Conservation (phyloP, 805 yeast species). For the Candida rishiriensis region DNA sequence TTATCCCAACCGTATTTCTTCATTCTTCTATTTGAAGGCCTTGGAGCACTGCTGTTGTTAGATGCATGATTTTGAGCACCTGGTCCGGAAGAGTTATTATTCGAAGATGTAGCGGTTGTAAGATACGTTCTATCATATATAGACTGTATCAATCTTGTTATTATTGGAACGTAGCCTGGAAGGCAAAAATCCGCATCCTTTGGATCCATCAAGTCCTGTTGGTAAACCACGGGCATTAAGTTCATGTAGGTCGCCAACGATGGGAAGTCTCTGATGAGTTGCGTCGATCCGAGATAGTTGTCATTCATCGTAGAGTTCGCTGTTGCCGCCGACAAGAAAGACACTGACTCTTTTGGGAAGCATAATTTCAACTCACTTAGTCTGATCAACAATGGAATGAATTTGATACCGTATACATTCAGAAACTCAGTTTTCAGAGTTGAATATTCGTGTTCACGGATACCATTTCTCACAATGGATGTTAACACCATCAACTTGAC, state of each 20-base stretch:
- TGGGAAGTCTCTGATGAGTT: conserved; percentile 32
- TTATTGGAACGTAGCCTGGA: conserved; percentile 79
- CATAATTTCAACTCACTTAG: conserved; percentile 47
- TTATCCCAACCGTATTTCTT: conserved; percentile 39
- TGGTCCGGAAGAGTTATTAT: conserved; percentile 1
- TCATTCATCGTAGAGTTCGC: conserved; percentile 6
- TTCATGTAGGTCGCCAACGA: conserved; percentile 38
- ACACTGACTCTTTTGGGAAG: conserved; percentile 28
- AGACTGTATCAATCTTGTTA: conserved; percentile 63
- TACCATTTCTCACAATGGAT: conserved; percentile 62
- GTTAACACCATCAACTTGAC: conserved; percentile 54
- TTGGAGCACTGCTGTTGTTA: conserved; percentile 7
- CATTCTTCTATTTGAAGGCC: conserved; percentile 20
- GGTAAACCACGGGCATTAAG: conserved; percentile 38
- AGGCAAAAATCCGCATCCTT: conserved; percentile 56
- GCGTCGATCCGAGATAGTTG: conserved; percentile 11
- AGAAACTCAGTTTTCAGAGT: conserved; percentile 49
- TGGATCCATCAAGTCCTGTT: conserved; percentile 36
- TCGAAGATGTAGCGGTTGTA: conserved; percentile 27
- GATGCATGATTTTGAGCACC: conserved; percentile 31
- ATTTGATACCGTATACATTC: conserved; percentile 60
- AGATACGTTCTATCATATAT: conserved; percentile 55
- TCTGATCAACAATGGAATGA: conserved; percentile 42
- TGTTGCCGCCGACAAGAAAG: conserved; percentile 18
- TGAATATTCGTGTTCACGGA: conserved; percentile 59